A percentile compares a stretch with the other conserved stretches of the same genome.
These are phyloP conservation scores for Pichia sp. DNA, from an alignment of 1,139 yeast genomes.

Conservation along the genomic window DNA sequence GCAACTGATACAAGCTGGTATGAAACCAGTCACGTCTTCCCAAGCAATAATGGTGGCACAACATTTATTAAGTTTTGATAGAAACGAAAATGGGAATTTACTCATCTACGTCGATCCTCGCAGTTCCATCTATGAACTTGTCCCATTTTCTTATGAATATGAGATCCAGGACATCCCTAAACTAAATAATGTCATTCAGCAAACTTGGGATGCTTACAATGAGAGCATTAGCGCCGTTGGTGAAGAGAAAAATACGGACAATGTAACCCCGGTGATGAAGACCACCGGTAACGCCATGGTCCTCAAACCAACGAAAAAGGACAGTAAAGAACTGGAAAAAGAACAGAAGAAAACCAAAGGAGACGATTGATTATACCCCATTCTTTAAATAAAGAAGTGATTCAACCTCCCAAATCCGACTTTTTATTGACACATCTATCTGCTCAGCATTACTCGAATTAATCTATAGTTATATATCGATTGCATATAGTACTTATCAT, in stretches of 20 bases:
- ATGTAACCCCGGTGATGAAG: too few relatives aligned
- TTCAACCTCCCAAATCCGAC: too few relatives aligned
- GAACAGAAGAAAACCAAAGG: neutral
- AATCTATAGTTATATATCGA: too few relatives aligned
- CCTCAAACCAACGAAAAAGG: neutral
- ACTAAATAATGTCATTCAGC: slow-evolving; percentile 2
- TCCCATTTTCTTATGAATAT: slow-evolving; percentile 18
- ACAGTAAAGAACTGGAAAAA: neutral
- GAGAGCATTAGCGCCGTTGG: too few relatives aligned
- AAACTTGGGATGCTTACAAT: slow-evolving; percentile 7
- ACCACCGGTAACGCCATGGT: too few relatives aligned
- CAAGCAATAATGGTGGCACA: slow-evolving; percentile 12
- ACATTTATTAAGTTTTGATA: slow-evolving; percentile 9
- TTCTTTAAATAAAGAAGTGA: too few relatives aligned
- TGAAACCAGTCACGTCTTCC: slow-evolving; percentile 12
- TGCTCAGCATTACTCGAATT: too few relatives aligned
- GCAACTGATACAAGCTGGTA: slow-evolving; percentile 13
- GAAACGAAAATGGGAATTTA: slow-evolving; percentile 13
- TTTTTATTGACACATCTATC: too few relatives aligned
- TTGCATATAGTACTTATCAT: too few relatives aligned
- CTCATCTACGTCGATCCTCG: slow-evolving; percentile 12
- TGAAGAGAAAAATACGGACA: too few relatives aligned
- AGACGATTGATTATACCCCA: too few relatives aligned
- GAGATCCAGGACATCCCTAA: slow-evolving; percentile 9
- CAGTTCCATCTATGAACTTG: slow-evolving; percentile 10